A percentile compares a stretch with the other conserved stretches of the same genome.
Conservation (phyloP, 257 asterid genomes). For the Solanum pinnatisectum region DNA sequence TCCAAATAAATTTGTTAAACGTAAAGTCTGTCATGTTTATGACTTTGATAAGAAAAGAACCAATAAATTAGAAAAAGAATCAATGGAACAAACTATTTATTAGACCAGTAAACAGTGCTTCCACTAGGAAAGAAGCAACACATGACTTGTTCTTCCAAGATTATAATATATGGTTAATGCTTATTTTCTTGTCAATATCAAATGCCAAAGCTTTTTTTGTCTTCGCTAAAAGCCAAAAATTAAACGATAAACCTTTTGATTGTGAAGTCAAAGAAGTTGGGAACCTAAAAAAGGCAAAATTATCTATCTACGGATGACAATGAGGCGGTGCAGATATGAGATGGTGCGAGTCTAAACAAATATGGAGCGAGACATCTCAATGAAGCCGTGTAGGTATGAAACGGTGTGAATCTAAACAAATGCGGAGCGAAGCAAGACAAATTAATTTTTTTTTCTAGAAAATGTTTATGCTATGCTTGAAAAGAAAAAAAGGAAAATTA, state of each 20-base stretch:
- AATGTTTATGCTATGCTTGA: too few relatives aligned
- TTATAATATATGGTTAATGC: neutral
- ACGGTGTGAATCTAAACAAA: too few relatives aligned
- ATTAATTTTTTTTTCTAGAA: too few relatives aligned
- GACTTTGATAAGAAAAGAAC: neutral
- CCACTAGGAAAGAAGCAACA: neutral
- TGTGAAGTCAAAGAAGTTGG: neutral
- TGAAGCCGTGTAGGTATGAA: too few relatives aligned
- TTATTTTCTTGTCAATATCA: neutral
- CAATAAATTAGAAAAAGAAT: neutral
- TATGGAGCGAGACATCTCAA: too few relatives aligned
- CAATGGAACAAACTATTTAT: neutral
- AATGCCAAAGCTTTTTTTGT: neutral
- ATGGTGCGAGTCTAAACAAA: too few relatives aligned
- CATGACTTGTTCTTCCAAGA: neutral
- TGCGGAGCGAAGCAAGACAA: too few relatives aligned
- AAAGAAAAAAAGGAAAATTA: neutral
- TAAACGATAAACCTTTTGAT: neutral
- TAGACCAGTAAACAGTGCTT: neutral
- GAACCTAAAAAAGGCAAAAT: neutral
- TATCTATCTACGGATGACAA: neutral
- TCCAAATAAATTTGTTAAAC: neutral
- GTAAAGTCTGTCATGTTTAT: neutral
- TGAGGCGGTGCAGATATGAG: too few relatives aligned
- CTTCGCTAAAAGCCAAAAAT: neutral